phyloP scores from a whole-genome alignment of 805 yeast species.

The Clavispora carvajalis region DNA sequence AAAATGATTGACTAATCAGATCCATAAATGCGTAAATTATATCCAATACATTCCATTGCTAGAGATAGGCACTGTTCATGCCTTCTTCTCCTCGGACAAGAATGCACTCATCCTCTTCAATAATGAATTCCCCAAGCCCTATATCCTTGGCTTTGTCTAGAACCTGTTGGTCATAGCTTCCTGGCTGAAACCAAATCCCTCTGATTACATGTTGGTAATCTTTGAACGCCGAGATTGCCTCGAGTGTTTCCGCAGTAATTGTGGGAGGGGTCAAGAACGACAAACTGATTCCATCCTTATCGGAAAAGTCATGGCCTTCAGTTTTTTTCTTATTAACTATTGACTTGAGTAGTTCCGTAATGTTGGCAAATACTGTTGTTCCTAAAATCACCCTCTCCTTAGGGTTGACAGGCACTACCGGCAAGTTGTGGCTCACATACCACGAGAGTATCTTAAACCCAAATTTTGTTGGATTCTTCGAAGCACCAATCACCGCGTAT shows the following conservation, averaged over 20 bases:
- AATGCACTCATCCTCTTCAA: constrained; percentile 60
- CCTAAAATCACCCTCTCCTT: constrained; percentile 43
- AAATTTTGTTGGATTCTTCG: constrained; percentile 56
- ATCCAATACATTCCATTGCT: neutral
- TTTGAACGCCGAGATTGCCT: constrained; percentile 34
- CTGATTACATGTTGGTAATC: constrained; percentile 37
- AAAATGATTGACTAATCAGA: constrained; percentile 15
- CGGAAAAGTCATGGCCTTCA: constrained; percentile 20
- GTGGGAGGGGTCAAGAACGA: constrained; percentile 75
- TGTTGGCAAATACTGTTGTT: constrained; percentile 29
- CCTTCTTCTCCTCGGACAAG: constrained; percentile 62
- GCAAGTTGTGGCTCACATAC: constrained; percentile 54
- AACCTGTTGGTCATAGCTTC: constrained; percentile 55
- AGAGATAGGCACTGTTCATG: constrained; percentile 35
- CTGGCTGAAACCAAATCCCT: constrained; percentile 83
- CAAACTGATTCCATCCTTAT: constrained; percentile 45
- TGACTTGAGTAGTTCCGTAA: constrained; percentile 24
- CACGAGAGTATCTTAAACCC: constrained; percentile 67
- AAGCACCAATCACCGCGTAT: constrained; percentile 70
- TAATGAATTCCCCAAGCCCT: constrained; percentile 28
- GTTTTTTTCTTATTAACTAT: constrained; percentile 15
- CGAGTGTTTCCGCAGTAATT: constrained; percentile 39
- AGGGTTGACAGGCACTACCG: constrained; percentile 67
- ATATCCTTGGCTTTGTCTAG: constrained; percentile 36
- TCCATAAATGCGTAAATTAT: neutral